Evolutionary conservation across 306 rosid species (phyloP).

Genomic region (Corylus americana): DNA sequence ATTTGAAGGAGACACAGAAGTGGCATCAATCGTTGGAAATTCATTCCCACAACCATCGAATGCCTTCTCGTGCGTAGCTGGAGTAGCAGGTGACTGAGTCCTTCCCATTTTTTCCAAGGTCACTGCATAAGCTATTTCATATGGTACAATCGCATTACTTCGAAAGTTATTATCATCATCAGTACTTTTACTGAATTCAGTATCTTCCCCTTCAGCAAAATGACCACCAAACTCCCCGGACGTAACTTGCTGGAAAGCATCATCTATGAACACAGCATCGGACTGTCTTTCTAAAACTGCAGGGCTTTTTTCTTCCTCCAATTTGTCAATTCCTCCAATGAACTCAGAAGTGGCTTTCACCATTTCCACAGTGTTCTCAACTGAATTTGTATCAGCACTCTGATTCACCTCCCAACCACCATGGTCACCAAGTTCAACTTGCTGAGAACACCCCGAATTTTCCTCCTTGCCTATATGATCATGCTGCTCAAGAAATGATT

Average conservation of each 20-base stretch:
- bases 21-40: not conserved
- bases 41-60: not conserved
- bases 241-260: not conserved
- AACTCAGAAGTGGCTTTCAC: not conserved
- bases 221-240: conserved; percentile 6
- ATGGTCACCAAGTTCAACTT: conserved; percentile 3
- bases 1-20: not conserved
- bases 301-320: conserved; percentile 12
- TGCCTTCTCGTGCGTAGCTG: not conserved
- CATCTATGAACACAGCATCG: conserved; percentile 23
- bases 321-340: not conserved
- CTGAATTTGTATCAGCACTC: not conserved
- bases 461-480: not conserved
- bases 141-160: not conserved
- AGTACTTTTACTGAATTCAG: not conserved
- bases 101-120: not conserved
- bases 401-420: not conserved
- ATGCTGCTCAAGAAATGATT: not conserved
- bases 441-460: not conserved
- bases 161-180: not conserved
- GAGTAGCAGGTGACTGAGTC: not conserved
- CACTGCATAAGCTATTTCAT: not conserved
- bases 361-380: not conserved
- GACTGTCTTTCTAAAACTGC: not conserved
- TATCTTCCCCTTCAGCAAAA: conserved; percentile 15